Base-by-base conservation (phyloP, 148 eudicot species). In the Vaccinium corymbosum region DNA sequence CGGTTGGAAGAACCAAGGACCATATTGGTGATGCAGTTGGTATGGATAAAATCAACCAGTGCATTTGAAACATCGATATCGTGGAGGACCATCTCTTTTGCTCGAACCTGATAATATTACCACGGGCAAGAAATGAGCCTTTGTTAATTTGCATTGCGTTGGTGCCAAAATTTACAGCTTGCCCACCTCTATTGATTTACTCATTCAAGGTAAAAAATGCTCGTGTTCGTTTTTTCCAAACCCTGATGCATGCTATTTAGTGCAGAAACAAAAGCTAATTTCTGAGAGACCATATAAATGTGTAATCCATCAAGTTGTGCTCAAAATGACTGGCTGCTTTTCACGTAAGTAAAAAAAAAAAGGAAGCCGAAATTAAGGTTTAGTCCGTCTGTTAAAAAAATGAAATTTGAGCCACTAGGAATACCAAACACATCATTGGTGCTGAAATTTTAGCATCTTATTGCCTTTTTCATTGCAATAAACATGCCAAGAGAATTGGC, bases 1-100 rank as follows among this genome's bases (percentile, higher is more conserved):
- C 96, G 91, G 66, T 35, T 86, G 6, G 98, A 91, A 77, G 91
- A 89, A 35, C 98, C 98, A 46, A 91, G 85, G 48, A 93, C 91
- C 27, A 93, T 83, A 35, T 84, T 86, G 84, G 85, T 87, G 71
- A 94, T 84, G 74, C 79, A 68, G 74, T 86, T 82, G 66, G 27
- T 59, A 56, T 35, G 75, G 62, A 93, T 88, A 83, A 87, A 93
- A 81, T 83, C 91, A 35, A 89, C 52, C 19, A 95, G 85, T 35
- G 94, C 94, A 80, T 25, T 81, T 56, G 91, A 59, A 64, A 93
- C 86, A 84, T 93, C 97, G 22, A 74, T 74, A 62, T 92, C 94
- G 56, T 89, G 90, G 15, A 95, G 92, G 80, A 94, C 87, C 80
- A 94, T 86, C 84, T 95, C 98, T 62, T 77, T 79, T 32, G 91